Evolutionary conservation across 495 filamentous ascomycete genomes (phyloP).

Genomic region (Arthonia radiata): DNA sequence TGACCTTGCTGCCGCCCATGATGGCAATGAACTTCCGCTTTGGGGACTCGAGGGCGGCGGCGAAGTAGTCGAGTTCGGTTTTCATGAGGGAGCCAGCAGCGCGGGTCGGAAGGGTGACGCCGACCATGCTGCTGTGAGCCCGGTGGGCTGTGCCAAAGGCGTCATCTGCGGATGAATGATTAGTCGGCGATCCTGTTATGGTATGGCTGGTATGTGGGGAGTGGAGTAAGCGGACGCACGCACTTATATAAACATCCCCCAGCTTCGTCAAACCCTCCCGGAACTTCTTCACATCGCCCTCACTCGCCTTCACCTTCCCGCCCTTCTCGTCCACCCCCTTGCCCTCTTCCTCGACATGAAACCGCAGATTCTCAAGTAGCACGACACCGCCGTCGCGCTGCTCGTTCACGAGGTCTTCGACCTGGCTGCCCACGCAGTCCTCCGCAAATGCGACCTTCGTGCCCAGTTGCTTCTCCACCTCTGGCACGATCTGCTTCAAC

Average conservation of each 20-base stretch:
- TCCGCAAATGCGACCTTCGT: conserved; percentile 63
- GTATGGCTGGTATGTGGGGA: neutral
- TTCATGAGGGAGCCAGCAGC: conserved; percentile 96
- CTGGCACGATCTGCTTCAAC: conserved; percentile 71
- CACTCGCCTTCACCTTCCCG: conserved; percentile 95
- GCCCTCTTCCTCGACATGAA: conserved; percentile 94
- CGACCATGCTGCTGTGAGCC: conserved; percentile 97
- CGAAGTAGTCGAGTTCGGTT: conserved; percentile 99
- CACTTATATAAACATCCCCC: conserved; percentile 92
- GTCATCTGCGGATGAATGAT: conserved; percentile 37
- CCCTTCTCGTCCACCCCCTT: conserved; percentile 75
- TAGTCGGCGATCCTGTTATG: conserved; percentile 2
- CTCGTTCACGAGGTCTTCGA: conserved; percentile 71
- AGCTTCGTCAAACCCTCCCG: conserved; percentile 82
- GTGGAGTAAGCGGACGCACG: conserved; percentile 12
- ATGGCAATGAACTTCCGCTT: conserved; percentile 95
- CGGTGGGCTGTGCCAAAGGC: conserved; percentile 97
- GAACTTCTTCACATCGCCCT: conserved; percentile 76
- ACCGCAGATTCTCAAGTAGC: conserved; percentile 89
- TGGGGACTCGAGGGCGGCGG: conserved; percentile 80
- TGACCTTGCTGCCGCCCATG: conserved; percentile 91
- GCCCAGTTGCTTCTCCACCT: conserved; percentile 74
- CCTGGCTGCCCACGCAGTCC: conserved; percentile 74
- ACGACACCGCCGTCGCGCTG: conserved; percentile 65
- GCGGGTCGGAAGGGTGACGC: conserved; percentile 81